Evolutionary conservation across 2,329 filamentous ascomycete species (phyloP).

Genomic region (Monosporascus sp.): DNA sequence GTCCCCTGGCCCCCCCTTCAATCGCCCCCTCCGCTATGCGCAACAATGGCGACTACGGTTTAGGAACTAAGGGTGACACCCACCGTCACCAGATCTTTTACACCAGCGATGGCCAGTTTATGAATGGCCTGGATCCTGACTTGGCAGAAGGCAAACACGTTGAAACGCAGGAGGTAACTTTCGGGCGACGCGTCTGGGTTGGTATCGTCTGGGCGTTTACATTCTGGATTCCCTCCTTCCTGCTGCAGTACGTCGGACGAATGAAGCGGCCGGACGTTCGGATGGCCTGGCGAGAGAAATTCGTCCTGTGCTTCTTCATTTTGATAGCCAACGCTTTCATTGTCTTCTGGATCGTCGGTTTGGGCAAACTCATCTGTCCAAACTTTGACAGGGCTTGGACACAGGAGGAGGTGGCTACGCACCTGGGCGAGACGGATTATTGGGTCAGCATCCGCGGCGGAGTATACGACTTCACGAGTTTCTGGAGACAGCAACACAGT

Average conservation of each 20-base stretch:
- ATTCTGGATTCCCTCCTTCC: constrained; percentile 88
- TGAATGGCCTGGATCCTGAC: constrained; percentile 69
- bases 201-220: constrained; percentile 78
- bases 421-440: constrained; percentile 70
- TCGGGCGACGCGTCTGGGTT: constrained; percentile 71
- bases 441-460: constrained; percentile 83
- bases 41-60: constrained; percentile 77
- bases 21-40: constrained; percentile 54
- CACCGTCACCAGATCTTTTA: constrained; percentile 71
- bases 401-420: constrained; percentile 59
- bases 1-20: constrained; percentile 47
- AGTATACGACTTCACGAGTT: constrained; percentile 89
- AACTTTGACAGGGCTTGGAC: constrained; percentile 90
- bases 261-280: constrained; percentile 98
- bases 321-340: constrained; percentile 73
- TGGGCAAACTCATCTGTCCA: constrained; percentile 82
- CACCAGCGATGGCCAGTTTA: constrained; percentile 62
- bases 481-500: constrained; percentile 81
- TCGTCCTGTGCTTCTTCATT: constrained; percentile 78
- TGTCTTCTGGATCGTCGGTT: constrained; percentile 87
- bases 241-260: constrained; percentile 74
- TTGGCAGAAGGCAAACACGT: constrained; percentile 72
- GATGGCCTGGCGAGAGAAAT: constrained; percentile 94
- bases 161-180: constrained; percentile 60
- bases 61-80: constrained; percentile 80